Evolutionary conservation across 768 basidiomycete species (phyloP).

Genomic region (Lactifluus subvellereus): DNA sequence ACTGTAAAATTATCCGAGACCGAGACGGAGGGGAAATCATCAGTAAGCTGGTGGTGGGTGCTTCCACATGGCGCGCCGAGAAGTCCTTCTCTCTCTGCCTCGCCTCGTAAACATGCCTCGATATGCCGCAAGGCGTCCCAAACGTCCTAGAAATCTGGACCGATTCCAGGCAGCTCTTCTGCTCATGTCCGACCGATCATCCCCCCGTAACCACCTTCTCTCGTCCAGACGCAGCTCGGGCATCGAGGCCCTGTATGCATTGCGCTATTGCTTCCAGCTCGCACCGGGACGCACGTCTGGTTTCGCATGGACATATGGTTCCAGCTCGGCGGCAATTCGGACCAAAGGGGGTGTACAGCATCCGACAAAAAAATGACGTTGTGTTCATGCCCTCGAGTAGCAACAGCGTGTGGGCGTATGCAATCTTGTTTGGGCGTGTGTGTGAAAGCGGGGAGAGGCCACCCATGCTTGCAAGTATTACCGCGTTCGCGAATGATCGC

Average conservation of each 20-base stretch:
- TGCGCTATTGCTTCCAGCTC: neutral
- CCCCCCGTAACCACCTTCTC: conserved; percentile 19
- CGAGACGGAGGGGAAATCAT: too few relatives aligned
- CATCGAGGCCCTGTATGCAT: neutral
- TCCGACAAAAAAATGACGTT: neutral
- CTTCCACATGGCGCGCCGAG: neutral
- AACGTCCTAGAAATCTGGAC: conserved; percentile 1
- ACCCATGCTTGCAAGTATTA: neutral
- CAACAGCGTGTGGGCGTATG: neutral
- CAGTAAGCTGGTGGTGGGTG: neutral
- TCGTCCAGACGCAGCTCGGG: neutral
- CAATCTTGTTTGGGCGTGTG: neutral
- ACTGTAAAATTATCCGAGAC: neutral
- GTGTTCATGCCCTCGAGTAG: neutral
- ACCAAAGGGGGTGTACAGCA: neutral
- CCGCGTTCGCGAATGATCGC: conserved; percentile 9
- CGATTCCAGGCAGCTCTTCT: conserved; percentile 7
- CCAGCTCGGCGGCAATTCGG: neutral
- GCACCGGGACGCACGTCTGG: neutral
- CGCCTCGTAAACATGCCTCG: neutral
- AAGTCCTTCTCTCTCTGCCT: neutral
- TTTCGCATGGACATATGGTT: neutral
- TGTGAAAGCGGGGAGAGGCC: neutral
- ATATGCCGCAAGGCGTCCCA: conserved; percentile 2
- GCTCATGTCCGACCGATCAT: conserved; percentile 20